Conservation (phyloP, 1,284 basidiomycete genomes). For the Volvariella volvacea region DNA sequence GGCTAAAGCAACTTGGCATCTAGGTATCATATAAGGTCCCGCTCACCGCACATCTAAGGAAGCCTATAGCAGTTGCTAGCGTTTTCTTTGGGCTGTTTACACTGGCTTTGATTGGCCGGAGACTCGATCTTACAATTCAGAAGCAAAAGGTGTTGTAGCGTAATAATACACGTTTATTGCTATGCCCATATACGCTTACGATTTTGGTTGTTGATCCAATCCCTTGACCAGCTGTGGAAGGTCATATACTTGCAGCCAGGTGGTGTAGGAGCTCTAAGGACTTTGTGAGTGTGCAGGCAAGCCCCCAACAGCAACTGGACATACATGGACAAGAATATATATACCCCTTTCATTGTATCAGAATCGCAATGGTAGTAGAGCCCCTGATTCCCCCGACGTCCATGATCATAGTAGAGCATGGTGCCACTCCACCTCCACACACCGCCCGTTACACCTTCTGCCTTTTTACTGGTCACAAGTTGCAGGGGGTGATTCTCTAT, state of each 20-base stretch:
- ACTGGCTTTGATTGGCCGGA: constrained; percentile 51
- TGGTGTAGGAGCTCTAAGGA: constrained; percentile 25
- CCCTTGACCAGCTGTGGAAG: constrained; percentile 32
- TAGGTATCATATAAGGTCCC: constrained; percentile 86
- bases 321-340: constrained; percentile 43
- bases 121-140: constrained; percentile 61
- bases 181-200: constrained; percentile 5
- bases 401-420: constrained; percentile 47
- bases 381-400: constrained; percentile 34
- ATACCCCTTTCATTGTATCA: constrained; percentile 34
- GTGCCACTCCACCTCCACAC: constrained; percentile 50
- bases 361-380: constrained; percentile 45
- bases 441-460: constrained; percentile 32
- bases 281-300: constrained; percentile 12
- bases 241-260: constrained; percentile 36
- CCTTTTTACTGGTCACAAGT: constrained; percentile 33
- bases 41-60: constrained; percentile 71
- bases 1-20: constrained; percentile 13
- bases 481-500: constrained; percentile 37
- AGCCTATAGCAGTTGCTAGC: constrained; percentile 70
- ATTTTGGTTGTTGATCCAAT: constrained; percentile 9
- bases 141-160: constrained; percentile 38
- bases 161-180: constrained; percentile 4
- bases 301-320: constrained; percentile 15
- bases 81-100: constrained; percentile 63